Evolutionary conservation across 2,329 filamentous ascomycete genomes (phyloP), one percentile per base, ranked within the genome.

Genomic region (Penicillium italicum): DNA sequence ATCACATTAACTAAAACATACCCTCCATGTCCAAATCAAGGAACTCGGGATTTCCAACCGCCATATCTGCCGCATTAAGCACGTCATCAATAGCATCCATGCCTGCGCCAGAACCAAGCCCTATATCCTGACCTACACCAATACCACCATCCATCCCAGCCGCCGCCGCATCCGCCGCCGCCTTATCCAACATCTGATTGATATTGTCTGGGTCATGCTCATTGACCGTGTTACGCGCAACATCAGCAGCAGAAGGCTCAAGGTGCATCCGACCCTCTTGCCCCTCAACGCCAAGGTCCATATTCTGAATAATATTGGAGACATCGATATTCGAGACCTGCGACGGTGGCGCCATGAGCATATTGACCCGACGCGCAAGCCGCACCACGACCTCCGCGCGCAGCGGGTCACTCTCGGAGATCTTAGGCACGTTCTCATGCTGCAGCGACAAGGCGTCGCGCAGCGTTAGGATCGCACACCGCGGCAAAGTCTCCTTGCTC

Each of bases 1-100:
- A 16, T n/a, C 10, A 22, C 7, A 20, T 26, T 18, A 30, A 40
- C 58, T 67, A 74, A 52, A 76, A 76, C 72, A 76, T 75, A 9
- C 72, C 73, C 59, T 76, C 74, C 74, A 76, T 76, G 65, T 77
- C 74, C 57, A 77, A 59, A 68, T 76, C 74, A 33, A 77, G 56
- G 62, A 75, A 76, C 57, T 76, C 74, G 11, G 76, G 75, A 61
- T 76, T 76, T 1, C 67, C 72, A 64, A 75, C 71, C 4, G 69
- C 70, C 70, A 76, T 75, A 64, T 76, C 72, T 6, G 72, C 73
- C 31, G 70, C 71, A 56, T 74, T 75, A 50, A 78, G 61, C 37
- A 78, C 72, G 63, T 77, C 76, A 50, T 77, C 73, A 56, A 78
- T 75, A 58, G 72, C 69, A 53, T 74, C 72, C 60, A 73, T 64